Conservation (phyloP, 2,329 filamentous ascomycete species). For the Furcasterigmium sp. region DNA sequence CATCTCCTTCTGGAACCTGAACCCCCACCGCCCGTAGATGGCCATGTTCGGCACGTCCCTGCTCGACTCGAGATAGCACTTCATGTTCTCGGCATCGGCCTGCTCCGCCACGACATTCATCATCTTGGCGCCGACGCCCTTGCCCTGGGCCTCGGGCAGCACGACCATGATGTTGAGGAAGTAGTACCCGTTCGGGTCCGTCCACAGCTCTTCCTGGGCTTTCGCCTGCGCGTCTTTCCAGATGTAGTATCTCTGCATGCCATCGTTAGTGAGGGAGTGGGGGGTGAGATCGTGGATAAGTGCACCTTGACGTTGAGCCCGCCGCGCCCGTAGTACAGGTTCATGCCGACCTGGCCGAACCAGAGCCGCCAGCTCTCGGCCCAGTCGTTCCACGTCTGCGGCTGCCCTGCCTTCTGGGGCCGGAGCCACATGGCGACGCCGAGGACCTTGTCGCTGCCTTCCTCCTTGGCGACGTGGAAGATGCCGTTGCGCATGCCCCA, state of each 20-base stretch:
- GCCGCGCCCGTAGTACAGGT: slow-evolving; percentile 62
- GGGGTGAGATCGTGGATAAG: neutral
- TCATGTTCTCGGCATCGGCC: slow-evolving; percentile 59
- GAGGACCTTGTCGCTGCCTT: slow-evolving; percentile 47
- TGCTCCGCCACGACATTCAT: slow-evolving; percentile 57
- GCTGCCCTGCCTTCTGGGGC: slow-evolving; percentile 41
- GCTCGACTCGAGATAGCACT: slow-evolving; percentile 68
- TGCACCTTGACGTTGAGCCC: slow-evolving; percentile 56
- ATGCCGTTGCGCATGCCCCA: slow-evolving; percentile 67
- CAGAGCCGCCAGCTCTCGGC: slow-evolving; percentile 61
- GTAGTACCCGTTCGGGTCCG: slow-evolving; percentile 62
- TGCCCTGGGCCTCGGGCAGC: slow-evolving; percentile 57
- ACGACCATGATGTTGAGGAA: slow-evolving; percentile 75
- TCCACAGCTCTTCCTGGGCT: slow-evolving; percentile 60
- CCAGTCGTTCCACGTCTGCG: slow-evolving; percentile 57
- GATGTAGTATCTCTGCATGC: slow-evolving; percentile 58
- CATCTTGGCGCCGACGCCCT: slow-evolving; percentile 59
- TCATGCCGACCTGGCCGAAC: slow-evolving; percentile 60
- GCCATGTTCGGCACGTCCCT: slow-evolving; percentile 62
- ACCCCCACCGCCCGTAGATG: slow-evolving; percentile 68
- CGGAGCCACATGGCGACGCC: slow-evolving; percentile 70
- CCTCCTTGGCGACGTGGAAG: slow-evolving; percentile 65
- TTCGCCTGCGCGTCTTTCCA: slow-evolving; percentile 64
- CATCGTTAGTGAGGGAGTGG: neutral
- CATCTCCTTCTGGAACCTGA: slow-evolving; percentile 59